Conservation (phyloP, 345 rosid species). For the Schrenkiella parvula region DNA sequence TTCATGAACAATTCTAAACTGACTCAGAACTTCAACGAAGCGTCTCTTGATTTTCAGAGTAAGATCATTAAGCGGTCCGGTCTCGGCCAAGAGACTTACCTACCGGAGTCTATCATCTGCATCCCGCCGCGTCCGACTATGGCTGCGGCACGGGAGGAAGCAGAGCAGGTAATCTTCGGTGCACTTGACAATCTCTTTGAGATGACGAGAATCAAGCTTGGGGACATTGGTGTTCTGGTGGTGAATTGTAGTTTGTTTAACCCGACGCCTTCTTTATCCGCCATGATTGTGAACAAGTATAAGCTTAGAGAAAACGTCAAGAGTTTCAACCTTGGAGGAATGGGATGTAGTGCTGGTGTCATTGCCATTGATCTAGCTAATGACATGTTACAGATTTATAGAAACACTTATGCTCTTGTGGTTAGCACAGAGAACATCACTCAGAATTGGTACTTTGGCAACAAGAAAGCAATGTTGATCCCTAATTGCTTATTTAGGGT, state of each 20-base stretch:
- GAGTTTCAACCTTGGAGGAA: conserved; percentile 32
- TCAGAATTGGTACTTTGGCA: conserved; percentile 91
- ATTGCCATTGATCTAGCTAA: conserved; percentile 32
- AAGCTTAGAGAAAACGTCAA: conserved; percentile 28
- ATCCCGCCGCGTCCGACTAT: conserved; percentile 76
- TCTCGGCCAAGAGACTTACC: conserved; percentile 82
- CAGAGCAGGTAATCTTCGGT: conserved; percentile 91
- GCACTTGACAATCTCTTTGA: conserved; percentile 67
- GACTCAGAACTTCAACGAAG: conserved; percentile 54
- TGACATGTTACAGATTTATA: conserved; percentile 39
- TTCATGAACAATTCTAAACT: conserved; percentile 71
- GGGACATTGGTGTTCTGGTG: conserved; percentile 58
- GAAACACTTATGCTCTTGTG: conserved; percentile 57
- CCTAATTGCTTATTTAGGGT: conserved; percentile 90
- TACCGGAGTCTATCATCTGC: conserved; percentile 61
- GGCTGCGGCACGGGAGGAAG: conserved; percentile 85
- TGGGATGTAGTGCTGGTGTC: conserved; percentile 39
- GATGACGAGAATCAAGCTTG: conserved; percentile 57
- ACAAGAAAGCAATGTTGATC: conserved; percentile 77
- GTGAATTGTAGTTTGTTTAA: conserved; percentile 27
- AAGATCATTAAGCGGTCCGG: conserved; percentile 80
- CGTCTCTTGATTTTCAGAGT: conserved; percentile 67
- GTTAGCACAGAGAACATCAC: conserved; percentile 91
- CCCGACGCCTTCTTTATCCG: conserved; percentile 35
- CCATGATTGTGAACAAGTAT: conserved; percentile 34